phyloP scores from a whole-genome alignment of 768 basidiomycete genomes.

The Mrakia frigida region DNA sequence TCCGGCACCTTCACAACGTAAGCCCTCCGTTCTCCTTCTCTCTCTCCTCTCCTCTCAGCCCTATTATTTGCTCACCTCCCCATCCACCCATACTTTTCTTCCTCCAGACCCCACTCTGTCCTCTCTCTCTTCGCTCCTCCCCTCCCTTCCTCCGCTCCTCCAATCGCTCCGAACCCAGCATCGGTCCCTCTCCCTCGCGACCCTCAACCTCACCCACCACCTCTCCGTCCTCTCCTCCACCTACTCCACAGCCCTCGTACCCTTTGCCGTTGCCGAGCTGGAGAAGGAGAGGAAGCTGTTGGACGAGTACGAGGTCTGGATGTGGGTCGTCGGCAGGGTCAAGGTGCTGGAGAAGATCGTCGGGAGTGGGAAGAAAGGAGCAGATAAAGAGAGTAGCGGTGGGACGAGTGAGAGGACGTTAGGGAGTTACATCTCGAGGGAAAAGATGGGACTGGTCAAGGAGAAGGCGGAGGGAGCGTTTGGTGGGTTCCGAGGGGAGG shows the following conservation, averaged over 20 bases:
- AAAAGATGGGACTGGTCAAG: conserved; percentile 8
- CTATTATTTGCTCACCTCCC: not conserved
- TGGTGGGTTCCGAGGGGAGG: too few species aligned
- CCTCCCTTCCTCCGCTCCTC: not conserved
- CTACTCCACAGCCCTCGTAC: not conserved
- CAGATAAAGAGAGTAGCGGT: not conserved
- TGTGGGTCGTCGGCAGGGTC: conserved; percentile 7
- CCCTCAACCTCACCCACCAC: conserved; percentile 10
- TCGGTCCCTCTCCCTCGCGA: not conserved
- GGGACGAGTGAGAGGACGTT: not conserved
- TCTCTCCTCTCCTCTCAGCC: too few species aligned
- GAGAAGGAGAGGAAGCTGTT: conserved; percentile 7
- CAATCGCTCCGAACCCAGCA: not conserved
- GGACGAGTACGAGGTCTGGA: conserved; percentile 6
- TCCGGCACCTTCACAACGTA: not conserved
- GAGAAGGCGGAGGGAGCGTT: conserved; percentile 8
- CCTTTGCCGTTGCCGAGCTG: not conserved
- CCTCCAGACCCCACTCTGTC: not conserved
- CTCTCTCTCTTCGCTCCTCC: not conserved
- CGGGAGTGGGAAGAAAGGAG: not conserved
- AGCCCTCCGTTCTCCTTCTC: not conserved
- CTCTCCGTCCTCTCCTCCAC: conserved; percentile 2
- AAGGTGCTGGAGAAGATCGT: conserved; percentile 1
- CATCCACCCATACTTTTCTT: not conserved
- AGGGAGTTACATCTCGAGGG: not conserved